phyloP scores from a whole-genome alignment of 1,284 basidiomycete species.

The Austroboletus niveus region DNA sequence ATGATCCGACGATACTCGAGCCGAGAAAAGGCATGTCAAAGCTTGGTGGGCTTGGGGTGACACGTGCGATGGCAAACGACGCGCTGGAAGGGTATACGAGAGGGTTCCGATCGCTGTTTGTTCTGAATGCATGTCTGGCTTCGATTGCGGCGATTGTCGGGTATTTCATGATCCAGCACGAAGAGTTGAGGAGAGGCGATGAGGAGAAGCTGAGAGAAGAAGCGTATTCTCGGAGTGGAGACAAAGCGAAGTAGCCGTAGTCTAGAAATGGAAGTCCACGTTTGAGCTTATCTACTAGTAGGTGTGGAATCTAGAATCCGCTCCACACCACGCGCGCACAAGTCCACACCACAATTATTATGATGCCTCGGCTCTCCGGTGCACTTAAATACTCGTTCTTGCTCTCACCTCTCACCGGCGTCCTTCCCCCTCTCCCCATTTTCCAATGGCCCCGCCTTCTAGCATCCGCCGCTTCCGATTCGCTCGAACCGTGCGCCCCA shows the following conservation, averaged over 20 bases:
- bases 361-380: too few relatives aligned
- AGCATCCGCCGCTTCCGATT: conserved; percentile 11
- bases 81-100: conserved; percentile 54
- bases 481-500: conserved; percentile 9
- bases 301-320: too few relatives aligned
- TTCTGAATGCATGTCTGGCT: conserved; percentile 50
- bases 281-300: too few relatives aligned
- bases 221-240: conserved; percentile 14
- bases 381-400: too few relatives aligned
- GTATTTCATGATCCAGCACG: conserved; percentile 55
- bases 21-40: conserved; percentile 27
- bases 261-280: too few relatives aligned
- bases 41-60: conserved; percentile 35
- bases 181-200: conserved; percentile 54
- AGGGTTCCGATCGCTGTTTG: conserved; percentile 59
- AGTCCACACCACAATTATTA: too few relatives aligned
- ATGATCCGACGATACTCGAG: conserved; percentile 49
- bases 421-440: too few relatives aligned
- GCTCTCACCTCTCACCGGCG: too few relatives aligned
- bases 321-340: too few relatives aligned
- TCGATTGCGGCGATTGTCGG: conserved; percentile 49
- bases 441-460: too few relatives aligned
- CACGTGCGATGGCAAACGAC: conserved; percentile 34
- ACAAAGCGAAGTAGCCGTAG: too few relatives aligned
- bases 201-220: conserved; percentile 45